Percentiles rank a stretch among this genome's conserved stretches.
Conservation (phyloP, 1,284 basidiomycete genomes). For the Schizophyllum commune region DNA sequence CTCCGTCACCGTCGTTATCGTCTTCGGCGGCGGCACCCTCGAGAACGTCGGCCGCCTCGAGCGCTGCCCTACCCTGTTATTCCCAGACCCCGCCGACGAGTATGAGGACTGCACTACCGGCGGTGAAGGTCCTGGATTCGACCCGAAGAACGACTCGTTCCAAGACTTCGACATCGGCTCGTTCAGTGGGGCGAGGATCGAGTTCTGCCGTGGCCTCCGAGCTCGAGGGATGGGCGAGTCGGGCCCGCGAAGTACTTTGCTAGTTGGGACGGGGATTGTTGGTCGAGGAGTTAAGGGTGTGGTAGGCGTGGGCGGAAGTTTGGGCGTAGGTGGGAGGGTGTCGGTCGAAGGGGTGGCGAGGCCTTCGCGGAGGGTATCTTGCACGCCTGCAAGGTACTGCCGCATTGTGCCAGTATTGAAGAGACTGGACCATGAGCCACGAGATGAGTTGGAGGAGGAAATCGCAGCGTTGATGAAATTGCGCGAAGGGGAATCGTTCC, state of each 20-base stretch:
- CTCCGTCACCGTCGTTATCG: constrained; percentile 13
- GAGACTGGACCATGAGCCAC: constrained; percentile 69
- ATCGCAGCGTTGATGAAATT: constrained; percentile 28
- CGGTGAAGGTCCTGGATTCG: not conserved
- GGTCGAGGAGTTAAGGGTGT: constrained; percentile 10
- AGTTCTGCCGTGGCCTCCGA: constrained; percentile 14
- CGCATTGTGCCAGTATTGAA: constrained; percentile 58
- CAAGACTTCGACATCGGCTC: constrained; percentile 41
- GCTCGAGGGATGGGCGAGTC: constrained; percentile 16
- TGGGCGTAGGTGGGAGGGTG: constrained; percentile 9
- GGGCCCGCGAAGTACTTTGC: constrained; percentile 16
- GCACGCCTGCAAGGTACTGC: constrained; percentile 53
- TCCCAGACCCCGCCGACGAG: not conserved
- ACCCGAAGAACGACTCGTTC: constrained; percentile 29
- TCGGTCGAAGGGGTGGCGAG: constrained; percentile 24
- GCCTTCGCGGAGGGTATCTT: constrained; percentile 40
- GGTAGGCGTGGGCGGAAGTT: constrained; percentile 6
- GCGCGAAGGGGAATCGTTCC: constrained; percentile 28
- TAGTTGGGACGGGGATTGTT: constrained; percentile 23
- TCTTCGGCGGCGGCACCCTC: constrained; percentile 9
- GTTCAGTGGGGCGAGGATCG: not conserved
- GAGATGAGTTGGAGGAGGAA: constrained; percentile 47
- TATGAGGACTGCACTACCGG: not conserved
- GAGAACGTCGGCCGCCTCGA: not conserved
- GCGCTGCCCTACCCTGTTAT: not conserved